Percentiles rank a stretch among this genome's conserved stretches.
phyloP scores from a whole-genome alignment of 371 early-diverging fungal species.

The Lichtheimia ramosa region DNA sequence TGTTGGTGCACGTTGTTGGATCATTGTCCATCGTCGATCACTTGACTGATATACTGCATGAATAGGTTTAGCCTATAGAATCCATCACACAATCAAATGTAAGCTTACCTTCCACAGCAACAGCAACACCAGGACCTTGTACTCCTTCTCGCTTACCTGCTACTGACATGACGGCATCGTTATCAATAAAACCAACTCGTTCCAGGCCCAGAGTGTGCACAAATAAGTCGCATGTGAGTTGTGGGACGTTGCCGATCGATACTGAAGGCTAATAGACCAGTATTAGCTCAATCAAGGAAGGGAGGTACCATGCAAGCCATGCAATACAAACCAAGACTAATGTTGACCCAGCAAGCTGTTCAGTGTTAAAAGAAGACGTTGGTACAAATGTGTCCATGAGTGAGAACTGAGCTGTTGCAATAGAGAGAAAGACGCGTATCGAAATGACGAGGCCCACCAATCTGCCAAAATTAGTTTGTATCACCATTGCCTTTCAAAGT shows the following conservation, averaged over 20 bases:
- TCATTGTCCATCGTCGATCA: constrained; percentile 52
- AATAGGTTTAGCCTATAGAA: not conserved
- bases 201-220: constrained; percentile 64
- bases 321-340: constrained; percentile 37
- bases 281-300: not conserved
- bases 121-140: constrained; percentile 28
- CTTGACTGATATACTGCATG: constrained; percentile 53
- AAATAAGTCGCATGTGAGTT: constrained; percentile 69
- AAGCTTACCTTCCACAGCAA: constrained; percentile 51
- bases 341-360: constrained; percentile 38
- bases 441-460: too few species aligned
- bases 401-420: not conserved
- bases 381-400: constrained; percentile 47
- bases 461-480: too few species aligned
- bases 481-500: too few species aligned
- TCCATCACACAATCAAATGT: not conserved
- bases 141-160: constrained; percentile 35
- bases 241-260: constrained; percentile 83
- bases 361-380: constrained; percentile 35
- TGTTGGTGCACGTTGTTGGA: constrained; percentile 63
- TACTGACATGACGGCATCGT: constrained; percentile 59
- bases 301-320: not conserved
- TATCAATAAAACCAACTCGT: constrained; percentile 68
- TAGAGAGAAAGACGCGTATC: too few species aligned
- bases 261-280: constrained; percentile 56